Conservation (phyloP, 2,329 filamentous ascomycete genomes). For the Ascomycota sp. region DNA sequence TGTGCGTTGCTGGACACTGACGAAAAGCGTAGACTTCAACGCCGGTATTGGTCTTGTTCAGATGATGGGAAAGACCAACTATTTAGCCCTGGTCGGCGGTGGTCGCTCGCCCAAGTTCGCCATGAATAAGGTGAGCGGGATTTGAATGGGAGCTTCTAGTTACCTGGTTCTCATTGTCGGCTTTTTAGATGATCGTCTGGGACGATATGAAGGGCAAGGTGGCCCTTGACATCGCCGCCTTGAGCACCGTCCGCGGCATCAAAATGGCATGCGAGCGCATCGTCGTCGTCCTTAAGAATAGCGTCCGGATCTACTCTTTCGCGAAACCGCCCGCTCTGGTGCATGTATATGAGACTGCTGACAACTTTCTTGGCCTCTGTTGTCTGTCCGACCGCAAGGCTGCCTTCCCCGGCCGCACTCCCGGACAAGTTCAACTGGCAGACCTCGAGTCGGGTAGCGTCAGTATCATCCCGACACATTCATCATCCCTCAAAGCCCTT, state of each 20-base stretch:
- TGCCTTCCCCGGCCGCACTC: slow-evolving; percentile 70
- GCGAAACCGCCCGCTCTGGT: slow-evolving; percentile 49
- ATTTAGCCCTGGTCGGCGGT: slow-evolving; percentile 75
- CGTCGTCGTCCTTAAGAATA: slow-evolving; percentile 64
- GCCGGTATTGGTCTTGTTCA: slow-evolving; percentile 65
- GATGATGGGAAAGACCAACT: slow-evolving; percentile 76
- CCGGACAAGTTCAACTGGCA: slow-evolving; percentile 77
- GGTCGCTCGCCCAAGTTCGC: slow-evolving; percentile 71
- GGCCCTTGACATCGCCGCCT: slow-evolving; percentile 59
- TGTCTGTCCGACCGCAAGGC: slow-evolving; percentile 54
- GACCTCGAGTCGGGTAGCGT: slow-evolving; percentile 61
- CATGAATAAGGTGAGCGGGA: slow-evolving; percentile 49
- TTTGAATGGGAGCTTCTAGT: too few species aligned
- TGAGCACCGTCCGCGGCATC: slow-evolving; percentile 62
- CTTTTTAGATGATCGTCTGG: slow-evolving; percentile 58
- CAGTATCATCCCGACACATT: slow-evolving; percentile 84
- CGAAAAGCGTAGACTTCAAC: slow-evolving; percentile 40
- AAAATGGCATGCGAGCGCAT: slow-evolving; percentile 58
- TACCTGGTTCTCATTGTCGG: background rate
- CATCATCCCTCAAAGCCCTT: slow-evolving; percentile 57
- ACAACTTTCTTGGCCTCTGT: slow-evolving; percentile 66
- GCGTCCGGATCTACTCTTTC: slow-evolving; percentile 63
- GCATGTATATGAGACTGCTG: slow-evolving; percentile 64
- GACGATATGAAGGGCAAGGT: slow-evolving; percentile 60
- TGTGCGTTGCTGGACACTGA: background rate